Evolutionary conservation across 768 basidiomycete genomes (phyloP), one percentile per base, ranked within the genome.

Genomic region (Lactarius trivialis): DNA sequence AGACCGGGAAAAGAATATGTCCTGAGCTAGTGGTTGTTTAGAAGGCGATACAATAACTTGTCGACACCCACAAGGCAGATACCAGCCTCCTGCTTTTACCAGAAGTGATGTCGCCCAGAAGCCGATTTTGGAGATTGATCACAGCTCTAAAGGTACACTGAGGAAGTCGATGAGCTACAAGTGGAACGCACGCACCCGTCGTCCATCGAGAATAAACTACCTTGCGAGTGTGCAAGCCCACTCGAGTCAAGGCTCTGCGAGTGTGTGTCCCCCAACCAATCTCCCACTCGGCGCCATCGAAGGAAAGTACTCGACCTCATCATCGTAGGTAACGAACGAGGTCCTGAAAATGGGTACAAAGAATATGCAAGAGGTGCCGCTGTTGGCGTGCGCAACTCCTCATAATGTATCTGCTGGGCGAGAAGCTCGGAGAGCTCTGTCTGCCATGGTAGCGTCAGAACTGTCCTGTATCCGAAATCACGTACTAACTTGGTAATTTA

Each of bases 301-400:
- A 86, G 88, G 30, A 78, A 73, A 61, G 75, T 74, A 41, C 74
- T 74, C 11, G 76, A 64, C 24, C 73, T 73, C 66, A 78, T 73
- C 41, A 75, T 79, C 78, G 82, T 83, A 7, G 80, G 78, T 39
- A 81, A 70, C 11, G 79, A 69, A 17, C 76, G 80, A 12, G 81
- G 75, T 1, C 82, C 73, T 7, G 81, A 67, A 68, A 88, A 88
- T 0, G 89, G 89, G 71, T 84, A 91, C 41, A 88, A 65, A n/a
- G 85, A 80, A 70, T 88, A 89, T 19, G 67, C 68, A 28, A 61
- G 49, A 7, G 48, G 54, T 2, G 65, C 50, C 17, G 59, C 43
- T 8, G 60, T 45, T 17, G 65, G 55, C 19, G 56, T 57, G 56
- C 48, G 51, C 6, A 58, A 59, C 14, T 56, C 64, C 15, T 48